Conservation (phyloP, 2,329 filamentous ascomycete species). For the Colletotrichum cereale region DNA sequence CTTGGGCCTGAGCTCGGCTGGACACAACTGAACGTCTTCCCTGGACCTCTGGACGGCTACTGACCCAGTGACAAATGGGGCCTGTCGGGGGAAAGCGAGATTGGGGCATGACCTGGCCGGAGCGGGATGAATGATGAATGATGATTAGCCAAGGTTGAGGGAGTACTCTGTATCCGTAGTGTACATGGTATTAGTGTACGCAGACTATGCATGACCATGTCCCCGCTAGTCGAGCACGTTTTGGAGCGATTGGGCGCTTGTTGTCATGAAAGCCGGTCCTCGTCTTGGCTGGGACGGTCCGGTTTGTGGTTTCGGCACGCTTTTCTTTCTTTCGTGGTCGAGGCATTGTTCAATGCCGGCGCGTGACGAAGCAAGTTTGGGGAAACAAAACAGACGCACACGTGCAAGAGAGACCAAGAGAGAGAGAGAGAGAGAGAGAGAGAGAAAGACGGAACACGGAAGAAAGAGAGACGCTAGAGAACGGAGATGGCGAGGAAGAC, state of each 20-base stretch:
- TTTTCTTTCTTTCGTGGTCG: background rate
- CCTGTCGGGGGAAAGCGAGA: conserved; percentile 2
- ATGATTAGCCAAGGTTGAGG: background rate
- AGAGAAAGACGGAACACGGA: background rate
- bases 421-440: background rate
- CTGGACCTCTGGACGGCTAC: background rate
- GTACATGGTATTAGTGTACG: background rate
- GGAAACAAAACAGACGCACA: too few relatives aligned
- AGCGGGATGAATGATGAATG: background rate
- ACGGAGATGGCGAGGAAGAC: background rate
- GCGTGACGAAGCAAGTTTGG: background rate
- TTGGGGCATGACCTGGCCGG: background rate
- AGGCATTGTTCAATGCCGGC: background rate
- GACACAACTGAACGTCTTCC: conserved; percentile 3
- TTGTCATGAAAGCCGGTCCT: background rate
- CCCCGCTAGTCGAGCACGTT: background rate
- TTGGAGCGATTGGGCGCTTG: background rate
- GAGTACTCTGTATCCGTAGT: background rate
- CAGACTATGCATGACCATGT: too few relatives aligned
- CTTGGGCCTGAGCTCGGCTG: conserved; percentile 31
- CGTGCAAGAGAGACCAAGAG: too few relatives aligned
- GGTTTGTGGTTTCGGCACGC: background rate
- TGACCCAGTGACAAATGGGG: conserved; percentile 1
- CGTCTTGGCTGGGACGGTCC: background rate
- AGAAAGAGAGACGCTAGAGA: background rate